These are phyloP conservation scores for Myrmaecium sp. DNA, from an alignment of 2,329 filamentous ascomycete species.

Conservation along the genomic window DNA sequence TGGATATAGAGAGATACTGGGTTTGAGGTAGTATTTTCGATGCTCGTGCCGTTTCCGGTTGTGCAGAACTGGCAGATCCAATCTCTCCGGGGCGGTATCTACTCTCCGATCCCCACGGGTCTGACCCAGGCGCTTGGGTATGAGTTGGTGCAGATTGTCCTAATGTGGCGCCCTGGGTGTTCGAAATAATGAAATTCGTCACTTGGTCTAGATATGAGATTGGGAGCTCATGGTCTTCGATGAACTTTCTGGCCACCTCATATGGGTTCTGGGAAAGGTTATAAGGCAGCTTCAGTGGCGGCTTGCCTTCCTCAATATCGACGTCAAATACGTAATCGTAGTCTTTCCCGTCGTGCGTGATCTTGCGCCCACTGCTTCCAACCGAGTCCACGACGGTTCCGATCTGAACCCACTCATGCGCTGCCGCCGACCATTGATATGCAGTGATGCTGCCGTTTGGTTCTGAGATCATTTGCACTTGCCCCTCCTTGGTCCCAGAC, in stretches of 20 bases:
- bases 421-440: constrained; percentile 62
- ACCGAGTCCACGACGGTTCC: constrained; percentile 89
- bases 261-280: constrained; percentile 88
- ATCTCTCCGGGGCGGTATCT: constrained; percentile 61
- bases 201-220: constrained; percentile 80
- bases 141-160: constrained; percentile 36
- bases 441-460: constrained; percentile 67
- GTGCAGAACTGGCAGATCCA: constrained; percentile 19
- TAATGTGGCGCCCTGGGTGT: constrained; percentile 75
- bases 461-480: constrained; percentile 82
- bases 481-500: constrained; percentile 85
- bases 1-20: constrained; percentile 59
- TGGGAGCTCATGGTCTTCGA: constrained; percentile 75
- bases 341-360: constrained; percentile 61
- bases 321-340: constrained; percentile 97
- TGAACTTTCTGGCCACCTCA: constrained; percentile 78
- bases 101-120: constrained; percentile 64
- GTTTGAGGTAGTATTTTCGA: constrained; percentile 59
- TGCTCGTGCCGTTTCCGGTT: too few relatives aligned
- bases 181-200: constrained; percentile 78
- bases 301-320: constrained; percentile 87
- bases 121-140: constrained; percentile 34
- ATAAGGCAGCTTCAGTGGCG: constrained; percentile 81
- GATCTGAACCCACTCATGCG: constrained; percentile 62
- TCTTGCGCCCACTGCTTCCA: constrained; percentile 51